Base-by-base conservation (phyloP, 805 yeast genomes). In the Wickerhamomyces alni region DNA sequence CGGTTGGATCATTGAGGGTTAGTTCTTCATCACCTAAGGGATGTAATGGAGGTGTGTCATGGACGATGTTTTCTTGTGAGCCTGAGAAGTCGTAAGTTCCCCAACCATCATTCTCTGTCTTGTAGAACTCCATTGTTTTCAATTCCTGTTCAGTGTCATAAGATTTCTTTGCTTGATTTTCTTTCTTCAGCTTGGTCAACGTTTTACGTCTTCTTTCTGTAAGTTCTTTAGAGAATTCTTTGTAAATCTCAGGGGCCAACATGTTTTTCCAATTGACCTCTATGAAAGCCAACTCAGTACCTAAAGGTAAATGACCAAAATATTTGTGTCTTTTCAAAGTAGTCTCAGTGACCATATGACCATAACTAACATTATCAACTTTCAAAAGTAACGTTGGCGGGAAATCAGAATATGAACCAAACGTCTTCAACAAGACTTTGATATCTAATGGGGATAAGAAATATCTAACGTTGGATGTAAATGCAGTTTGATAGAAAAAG, bases 381-480 rank as follows among this genome's bases (percentile, higher is more conserved):
- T 69, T 73, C 9, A 77, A 74, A 4, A 72, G 61, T 9, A 91
- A 55, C 1, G 74, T 63, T 5, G 82, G 57, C 0, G 99, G 99
- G 47, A 91, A 77, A 16, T 68, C 60, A 1, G 77, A 63, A 48
- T 82, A 89, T 11, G 68, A 63, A 2, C 77, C 77, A 60, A 76
- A 87, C 2, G 80, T 70, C 1, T 77, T 57, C 44, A 75, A 72
- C 41, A 91, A 62, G 16, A 91, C 78, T 44, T 82, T 82, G 22
- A 86, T 72, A 57, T 93, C 99, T 33, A 93, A 65, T 6, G 87
- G 79, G 0, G 95, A 78, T 15, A 91, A 63, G 34, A 86, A 82
- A 57, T 66, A 87, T 44, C 74, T 72, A 2, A 81, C 75, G 3
- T 80, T 61, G 1, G 89, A 70, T 45, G 78, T 76, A 58, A 86